Conservation (phyloP, 75 land plant species). For the Azolla pinnata region DNA sequence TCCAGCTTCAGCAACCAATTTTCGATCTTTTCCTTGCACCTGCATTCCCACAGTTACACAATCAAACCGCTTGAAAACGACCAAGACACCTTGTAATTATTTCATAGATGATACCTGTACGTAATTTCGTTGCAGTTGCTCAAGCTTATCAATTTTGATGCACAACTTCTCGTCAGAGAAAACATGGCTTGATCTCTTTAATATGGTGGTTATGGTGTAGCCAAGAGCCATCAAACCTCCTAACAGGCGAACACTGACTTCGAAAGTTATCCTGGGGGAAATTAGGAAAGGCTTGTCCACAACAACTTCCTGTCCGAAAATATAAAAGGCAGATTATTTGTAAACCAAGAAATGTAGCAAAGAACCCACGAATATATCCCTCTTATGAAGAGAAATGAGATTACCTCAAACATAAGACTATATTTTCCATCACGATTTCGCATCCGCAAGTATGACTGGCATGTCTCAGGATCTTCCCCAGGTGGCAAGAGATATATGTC, state of each 20-base stretch:
- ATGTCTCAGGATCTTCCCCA: slow-evolving; percentile 89
- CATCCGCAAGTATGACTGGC: slow-evolving; percentile 89
- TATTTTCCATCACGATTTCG: slow-evolving; percentile 87
- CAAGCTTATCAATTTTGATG: slow-evolving; percentile 81
- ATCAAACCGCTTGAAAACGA: neutral
- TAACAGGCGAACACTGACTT: slow-evolving; percentile 90
- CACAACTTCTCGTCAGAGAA: slow-evolving; percentile 61
- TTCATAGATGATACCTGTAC: slow-evolving; percentile 39
- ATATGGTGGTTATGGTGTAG: slow-evolving; percentile 70
- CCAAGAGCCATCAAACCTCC: slow-evolving; percentile 96
- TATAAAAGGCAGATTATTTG: neutral
- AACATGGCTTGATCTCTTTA: slow-evolving; percentile 78
- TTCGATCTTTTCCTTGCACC: slow-evolving; percentile 84
- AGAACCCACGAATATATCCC: neutral
- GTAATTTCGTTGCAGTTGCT: slow-evolving; percentile 65
- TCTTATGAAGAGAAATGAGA: neutral
- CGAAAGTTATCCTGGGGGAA: slow-evolving; percentile 89
- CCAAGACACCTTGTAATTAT: neutral
- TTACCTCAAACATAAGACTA: slow-evolving; percentile 97
- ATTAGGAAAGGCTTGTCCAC: slow-evolving; percentile 76
- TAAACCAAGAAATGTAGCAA: neutral
- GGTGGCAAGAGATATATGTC: slow-evolving; percentile 91
- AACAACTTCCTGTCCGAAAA: slow-evolving; percentile 64
- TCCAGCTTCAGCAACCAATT: slow-evolving; percentile 43
- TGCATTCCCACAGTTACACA: slow-evolving; percentile 10